phyloP scores from a whole-genome alignment of 225 moss, liverwort and hornwort genomes.

The Sphagnum contortum region DNA sequence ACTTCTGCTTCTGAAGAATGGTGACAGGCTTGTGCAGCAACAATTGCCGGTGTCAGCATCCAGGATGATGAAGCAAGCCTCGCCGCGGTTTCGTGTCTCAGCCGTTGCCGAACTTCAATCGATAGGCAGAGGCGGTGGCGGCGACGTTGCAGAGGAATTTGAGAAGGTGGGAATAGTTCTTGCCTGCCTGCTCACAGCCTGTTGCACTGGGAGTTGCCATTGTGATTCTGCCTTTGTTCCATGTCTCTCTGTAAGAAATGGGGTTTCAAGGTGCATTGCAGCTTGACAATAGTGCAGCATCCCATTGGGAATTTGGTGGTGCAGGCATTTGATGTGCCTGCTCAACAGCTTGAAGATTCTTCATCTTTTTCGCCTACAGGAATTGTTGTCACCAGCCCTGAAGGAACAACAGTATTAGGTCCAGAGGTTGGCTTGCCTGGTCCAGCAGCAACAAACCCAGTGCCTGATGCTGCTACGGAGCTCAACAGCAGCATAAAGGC shows the following conservation, averaged over 20 bases:
- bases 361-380: slow-evolving; percentile 9
- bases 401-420: slow-evolving; percentile 6
- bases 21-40: not conserved
- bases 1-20: slow-evolving; percentile 8
- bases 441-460: slow-evolving; percentile 9
- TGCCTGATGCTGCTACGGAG: no score
- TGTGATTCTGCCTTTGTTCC: no score
- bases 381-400: slow-evolving; percentile 9
- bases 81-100: slow-evolving; percentile 16
- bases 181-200: no score
- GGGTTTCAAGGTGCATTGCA: slow-evolving; percentile 13
- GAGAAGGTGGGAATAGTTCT: no score
- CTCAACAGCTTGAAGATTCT: slow-evolving; percentile 11
- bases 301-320: not conserved
- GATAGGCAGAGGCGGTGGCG: slow-evolving; percentile 6
- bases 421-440: slow-evolving; percentile 10
- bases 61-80: slow-evolving; percentile 6
- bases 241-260: no score
- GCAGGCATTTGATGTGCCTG: not conserved
- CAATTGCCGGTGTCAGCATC: slow-evolving; percentile 9
- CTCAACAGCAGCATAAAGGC: no score
- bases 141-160: not conserved
- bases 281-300: slow-evolving; percentile 13
- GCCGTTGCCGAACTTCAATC: slow-evolving; percentile 15
- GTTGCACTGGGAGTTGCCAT: no score